Evolutionary conservation across 768 basidiomycete species (phyloP).

Genomic region (Pulveroboletus ravenelii): DNA sequence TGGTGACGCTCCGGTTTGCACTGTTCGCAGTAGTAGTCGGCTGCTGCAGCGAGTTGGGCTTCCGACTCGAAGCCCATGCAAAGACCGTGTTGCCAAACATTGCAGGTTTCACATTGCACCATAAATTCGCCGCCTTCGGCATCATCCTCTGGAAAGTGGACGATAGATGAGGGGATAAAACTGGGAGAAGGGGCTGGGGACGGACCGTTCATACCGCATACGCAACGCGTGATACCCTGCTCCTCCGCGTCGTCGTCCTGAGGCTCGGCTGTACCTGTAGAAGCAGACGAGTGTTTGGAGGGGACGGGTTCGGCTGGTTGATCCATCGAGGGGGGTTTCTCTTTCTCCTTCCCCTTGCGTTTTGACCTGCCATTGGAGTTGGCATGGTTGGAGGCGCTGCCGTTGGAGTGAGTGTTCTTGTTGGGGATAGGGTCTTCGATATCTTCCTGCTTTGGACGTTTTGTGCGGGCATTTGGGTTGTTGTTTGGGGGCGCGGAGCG

Average conservation of each 20-base stretch:
- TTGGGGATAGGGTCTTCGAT: slow-evolving; percentile 50
- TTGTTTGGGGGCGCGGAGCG: slow-evolving; percentile 38
- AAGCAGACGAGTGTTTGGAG: slow-evolving; percentile 27
- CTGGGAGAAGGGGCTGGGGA: slow-evolving; percentile 14
- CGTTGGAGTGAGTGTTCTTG: slow-evolving; percentile 41
- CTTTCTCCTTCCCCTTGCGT: slow-evolving; percentile 66
- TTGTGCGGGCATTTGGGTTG: slow-evolving; percentile 41
- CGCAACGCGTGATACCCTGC: slow-evolving; percentile 68
- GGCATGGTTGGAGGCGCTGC: slow-evolving; percentile 25
- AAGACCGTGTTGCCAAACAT: slow-evolving; percentile 96
- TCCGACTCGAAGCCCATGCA: slow-evolving; percentile 92
- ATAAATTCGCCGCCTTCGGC: slow-evolving; percentile 90
- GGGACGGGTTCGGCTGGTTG: slow-evolving; percentile 26
- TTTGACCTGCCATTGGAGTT: slow-evolving; percentile 43
- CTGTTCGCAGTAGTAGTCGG: slow-evolving; percentile 90
- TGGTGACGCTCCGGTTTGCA: slow-evolving; percentile 85
- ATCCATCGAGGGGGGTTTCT: slow-evolving; percentile 38
- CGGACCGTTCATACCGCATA: slow-evolving; percentile 79
- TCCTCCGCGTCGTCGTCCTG: slow-evolving; percentile 48
- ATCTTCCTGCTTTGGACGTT: slow-evolving; percentile 73
- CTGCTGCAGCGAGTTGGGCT: slow-evolving; percentile 65
- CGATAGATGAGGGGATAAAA: slow-evolving; percentile 22
- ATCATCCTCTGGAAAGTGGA: slow-evolving; percentile 54
- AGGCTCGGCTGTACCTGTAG: slow-evolving; percentile 33
- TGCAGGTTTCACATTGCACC: slow-evolving; percentile 96